Evolutionary conservation across 495 filamentous ascomycete genomes (phyloP).

Genomic region (Lasiosphaeris hirsuta): DNA sequence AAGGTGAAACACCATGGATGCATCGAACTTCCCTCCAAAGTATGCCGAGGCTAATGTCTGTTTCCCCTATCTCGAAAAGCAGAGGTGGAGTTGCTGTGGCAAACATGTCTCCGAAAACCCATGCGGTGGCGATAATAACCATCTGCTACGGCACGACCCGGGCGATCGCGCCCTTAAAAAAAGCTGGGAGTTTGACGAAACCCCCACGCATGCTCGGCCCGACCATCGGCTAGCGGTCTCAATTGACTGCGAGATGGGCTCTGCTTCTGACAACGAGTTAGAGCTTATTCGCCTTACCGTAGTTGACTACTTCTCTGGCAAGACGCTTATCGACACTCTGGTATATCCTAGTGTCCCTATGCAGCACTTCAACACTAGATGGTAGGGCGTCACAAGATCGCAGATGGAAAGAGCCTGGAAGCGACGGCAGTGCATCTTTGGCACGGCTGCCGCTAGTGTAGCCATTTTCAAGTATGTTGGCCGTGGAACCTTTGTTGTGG

Average conservation of each 20-base stretch:
- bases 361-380: conserved; percentile 37
- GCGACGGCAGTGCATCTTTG: conserved; percentile 12
- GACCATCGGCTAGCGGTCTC: conserved; percentile 31
- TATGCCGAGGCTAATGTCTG: background rate
- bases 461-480: conserved; percentile 39
- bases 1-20: background rate
- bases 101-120: background rate
- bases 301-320: conserved; percentile 44
- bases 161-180: background rate
- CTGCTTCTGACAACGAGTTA: conserved; percentile 17
- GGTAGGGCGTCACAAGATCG: conserved; percentile 32
- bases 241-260: conserved; percentile 52
- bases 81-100: conserved; percentile 13
- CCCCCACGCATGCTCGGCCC: background rate
- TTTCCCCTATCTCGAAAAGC: background rate
- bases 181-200: conserved; percentile 12
- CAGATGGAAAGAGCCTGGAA: conserved; percentile 25
- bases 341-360: conserved; percentile 39
- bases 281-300: conserved; percentile 44
- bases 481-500: conserved; percentile 34
- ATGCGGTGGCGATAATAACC: background rate
- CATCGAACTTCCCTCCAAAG: background rate
- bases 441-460: conserved; percentile 28
- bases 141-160: background rate
- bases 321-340: conserved; percentile 40